These are phyloP conservation scores for Phytophthora podocarpi DNA, from an alignment of 352 stramenopile genomes.

Conservation along the genomic window DNA sequence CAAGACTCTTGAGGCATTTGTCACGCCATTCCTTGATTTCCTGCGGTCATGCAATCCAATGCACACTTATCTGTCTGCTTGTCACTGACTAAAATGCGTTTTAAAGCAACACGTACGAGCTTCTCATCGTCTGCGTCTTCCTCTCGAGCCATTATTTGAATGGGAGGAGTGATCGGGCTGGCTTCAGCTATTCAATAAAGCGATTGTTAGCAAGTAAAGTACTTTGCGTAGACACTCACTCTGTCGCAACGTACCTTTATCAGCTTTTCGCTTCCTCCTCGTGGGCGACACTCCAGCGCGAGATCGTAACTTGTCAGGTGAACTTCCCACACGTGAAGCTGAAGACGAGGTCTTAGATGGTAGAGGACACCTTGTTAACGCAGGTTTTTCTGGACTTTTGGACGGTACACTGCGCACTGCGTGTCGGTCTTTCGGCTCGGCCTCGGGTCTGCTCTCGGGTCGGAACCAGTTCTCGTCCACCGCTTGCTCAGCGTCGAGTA, in stretches of 20 bases:
- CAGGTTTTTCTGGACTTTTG: constrained; percentile 37
- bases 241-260: constrained; percentile 23
- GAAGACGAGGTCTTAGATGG: constrained; percentile 6
- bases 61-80: too few species aligned
- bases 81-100: not conserved
- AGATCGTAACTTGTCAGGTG: constrained; percentile 14
- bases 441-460: constrained; percentile 28
- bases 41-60: too few species aligned
- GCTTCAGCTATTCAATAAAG: not conserved
- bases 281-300: not conserved
- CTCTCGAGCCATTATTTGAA: constrained; percentile 20
- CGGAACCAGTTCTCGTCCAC: constrained; percentile 26
- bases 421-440: constrained; percentile 48
- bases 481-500: constrained; percentile 26
- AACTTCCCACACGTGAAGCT: constrained; percentile 15
- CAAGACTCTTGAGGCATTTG: constrained; percentile 45
- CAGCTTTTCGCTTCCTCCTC: constrained; percentile 8
- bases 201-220: too few species aligned
- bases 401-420: constrained; percentile 49
- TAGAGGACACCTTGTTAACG: not conserved
- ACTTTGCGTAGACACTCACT: too few species aligned
- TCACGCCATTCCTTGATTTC: constrained; percentile 47
- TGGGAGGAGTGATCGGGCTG: not conserved
- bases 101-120: constrained; percentile 8
- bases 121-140: constrained; percentile 21